Evolutionary conservation across 176 grass and related monocot species (phyloP).

Genomic region (Coix lacrymajobi): DNA sequence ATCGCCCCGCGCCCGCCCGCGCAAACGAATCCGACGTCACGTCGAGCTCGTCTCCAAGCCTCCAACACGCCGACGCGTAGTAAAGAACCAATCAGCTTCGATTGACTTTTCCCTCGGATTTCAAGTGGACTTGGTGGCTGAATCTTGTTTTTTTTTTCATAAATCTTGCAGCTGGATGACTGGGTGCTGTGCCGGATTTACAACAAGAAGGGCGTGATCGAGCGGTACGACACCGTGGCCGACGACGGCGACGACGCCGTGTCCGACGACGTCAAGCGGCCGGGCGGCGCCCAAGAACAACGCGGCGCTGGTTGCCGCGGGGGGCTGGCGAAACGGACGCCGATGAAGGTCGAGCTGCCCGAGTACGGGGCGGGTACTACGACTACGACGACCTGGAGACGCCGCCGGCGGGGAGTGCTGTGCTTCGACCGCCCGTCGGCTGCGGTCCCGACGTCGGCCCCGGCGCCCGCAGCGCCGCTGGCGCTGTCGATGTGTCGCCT

Average conservation of each 20-base stretch:
- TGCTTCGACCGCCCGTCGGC: slow-evolving; percentile 42
- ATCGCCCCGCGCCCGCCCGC: neutral
- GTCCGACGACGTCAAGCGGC: slow-evolving; percentile 30
- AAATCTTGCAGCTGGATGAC: slow-evolving; percentile 73
- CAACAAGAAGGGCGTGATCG: slow-evolving; percentile 86
- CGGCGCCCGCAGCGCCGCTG: neutral
- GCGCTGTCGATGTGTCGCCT: neutral
- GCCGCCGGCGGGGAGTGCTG: slow-evolving; percentile 36
- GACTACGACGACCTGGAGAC: slow-evolving; percentile 3
- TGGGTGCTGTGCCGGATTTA: slow-evolving; percentile 97
- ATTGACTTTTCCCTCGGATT: neutral
- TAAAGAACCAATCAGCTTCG: neutral
- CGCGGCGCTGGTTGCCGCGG: neutral
- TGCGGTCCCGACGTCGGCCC: neutral
- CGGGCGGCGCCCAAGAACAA: neutral
- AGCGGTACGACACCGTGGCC: slow-evolving; percentile 41
- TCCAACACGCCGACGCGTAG: neutral
- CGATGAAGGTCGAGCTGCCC: slow-evolving; percentile 49
- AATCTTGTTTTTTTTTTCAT: too few relatives aligned
- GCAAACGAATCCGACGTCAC: neutral
- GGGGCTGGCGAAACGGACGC: too few relatives aligned
- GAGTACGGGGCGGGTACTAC: slow-evolving; percentile 38
- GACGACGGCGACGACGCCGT: neutral
- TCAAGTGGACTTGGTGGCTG: neutral
- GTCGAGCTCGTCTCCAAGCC: neutral